Base-by-base conservation (phyloP, 352 stramenopile genomes). In the Globisporangium heterothallicum region DNA sequence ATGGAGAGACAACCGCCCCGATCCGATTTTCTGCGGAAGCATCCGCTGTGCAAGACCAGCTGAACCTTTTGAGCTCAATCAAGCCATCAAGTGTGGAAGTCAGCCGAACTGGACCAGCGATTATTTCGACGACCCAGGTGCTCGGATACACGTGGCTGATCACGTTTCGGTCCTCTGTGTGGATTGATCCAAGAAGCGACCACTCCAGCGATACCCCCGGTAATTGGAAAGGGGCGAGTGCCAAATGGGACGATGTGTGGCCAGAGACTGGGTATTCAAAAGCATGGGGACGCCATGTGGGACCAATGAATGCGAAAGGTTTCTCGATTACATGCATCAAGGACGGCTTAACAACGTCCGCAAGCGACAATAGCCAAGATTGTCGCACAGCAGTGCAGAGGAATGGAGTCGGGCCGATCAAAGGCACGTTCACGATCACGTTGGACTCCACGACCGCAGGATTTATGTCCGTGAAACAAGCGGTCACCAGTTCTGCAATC, bases 201-300 rank as follows among this genome's bases (percentile, higher is more conserved):
- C 84, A 97, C 56, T 78, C 86, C 34, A 76, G 49, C 52, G 74
- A 66, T 0, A 89, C 92, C 46, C 63, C 86, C 16, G 94, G 94
- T 7, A 98, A 97, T 55, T 98, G 95, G 92, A 79, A 94, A 52
- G 92, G 94, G 16, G 40, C 74, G 8, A 59, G 73, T 2, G 79
- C 84, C 0, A 70, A 65, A 25, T 96, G 82, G 73, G 78, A 81
- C 32, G 92, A 98, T 51, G 88, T 88, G 19, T 99, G 96, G 96
- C 52, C 68, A 8, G 80, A 84, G 24, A 91, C 87, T 0, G 84
- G 86, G 0, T 98, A 98, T 68, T 98, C 92, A 2, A 98, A 97
- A 61, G 90, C 88, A 4, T 99, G 96, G 96, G 96, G 96, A 0
- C 95, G 94, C 16, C 97, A 99, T 54, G 92, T 98, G 3, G 96